These are phyloP conservation scores for Oemleria cerasiformis DNA, from an alignment of 306 rosid species.

Conservation along the genomic window DNA sequence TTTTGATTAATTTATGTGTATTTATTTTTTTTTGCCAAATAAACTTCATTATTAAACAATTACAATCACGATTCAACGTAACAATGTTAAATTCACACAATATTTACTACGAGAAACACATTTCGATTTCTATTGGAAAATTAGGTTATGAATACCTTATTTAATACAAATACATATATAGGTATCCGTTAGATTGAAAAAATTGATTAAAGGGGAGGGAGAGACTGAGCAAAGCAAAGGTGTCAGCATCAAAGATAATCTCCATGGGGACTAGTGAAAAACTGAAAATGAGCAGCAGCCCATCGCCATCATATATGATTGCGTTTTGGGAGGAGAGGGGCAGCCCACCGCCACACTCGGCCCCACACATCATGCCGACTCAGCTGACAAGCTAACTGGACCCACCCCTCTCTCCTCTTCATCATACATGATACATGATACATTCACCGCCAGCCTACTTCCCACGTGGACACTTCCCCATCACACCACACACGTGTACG, in stretches of 20 bases:
- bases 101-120: no score
- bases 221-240: neutral
- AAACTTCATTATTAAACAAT: no score
- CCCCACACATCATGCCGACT: neutral
- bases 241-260: constrained; percentile 9
- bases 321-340: neutral
- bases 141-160: no score
- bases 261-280: constrained; percentile 1
- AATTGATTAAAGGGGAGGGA: neutral
- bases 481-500: constrained; percentile 19
- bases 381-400: neutral
- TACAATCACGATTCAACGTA: no score
- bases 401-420: neutral
- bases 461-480: constrained; percentile 15
- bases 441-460: neutral
- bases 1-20: no score
- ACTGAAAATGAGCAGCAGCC: neutral
- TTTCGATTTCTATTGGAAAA: no score
- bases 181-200: no score
- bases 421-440: no score
- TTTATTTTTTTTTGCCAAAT: no score
- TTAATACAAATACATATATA: no score
- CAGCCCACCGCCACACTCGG: neutral
- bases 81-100: no score
- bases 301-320: constrained; percentile 9